Evolutionary conservation across 1,284 basidiomycete genomes (phyloP), one percentile per base, ranked within the genome.

Genomic region (Irpex sp.): DNA sequence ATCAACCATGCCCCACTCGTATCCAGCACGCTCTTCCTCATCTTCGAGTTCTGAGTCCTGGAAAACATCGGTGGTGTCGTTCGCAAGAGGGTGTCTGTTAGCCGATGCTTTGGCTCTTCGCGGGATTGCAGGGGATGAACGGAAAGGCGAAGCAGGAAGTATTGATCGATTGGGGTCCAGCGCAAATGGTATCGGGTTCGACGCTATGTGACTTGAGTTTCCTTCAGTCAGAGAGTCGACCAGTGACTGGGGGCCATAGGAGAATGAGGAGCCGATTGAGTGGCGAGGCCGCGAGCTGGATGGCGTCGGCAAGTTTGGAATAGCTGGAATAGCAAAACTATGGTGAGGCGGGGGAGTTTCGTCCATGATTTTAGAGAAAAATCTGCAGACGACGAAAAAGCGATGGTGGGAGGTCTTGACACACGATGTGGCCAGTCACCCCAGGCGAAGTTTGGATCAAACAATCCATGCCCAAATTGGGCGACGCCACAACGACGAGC

Each of bases 1-100:
- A 72, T 97, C 94, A 4, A 98, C 85, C 80, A 93, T 88, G 1
- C 84, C 84, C 91, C 91, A 94, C 66, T 89, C 87, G 47, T 84
- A 80, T 6, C 83, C 85, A 39, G 81, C 80, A 0, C 73, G 74
- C 36, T 85, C 85, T 52, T 83, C 84, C 2, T 71, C 74, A 8
- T 71, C 73, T 8, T 71, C 70, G 9, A 71, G 71, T 19, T 82
- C 84, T 16, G 80, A 81, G 61, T 88, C 85, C 59, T 86, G 83
- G 64, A 91, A 91, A 14, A 90, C 83, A 67, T 90, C 88, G 39
- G 87, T 88, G 5, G 84, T 89, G 66, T 90, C 87, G 60, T 84
- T 89, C 57, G 90, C 88, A 36, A 93, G 80, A 23, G 88, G 88
- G 69, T 90, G 88, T 16, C 85, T 78, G 51, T 75, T 75, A 2